phyloP scores from a whole-genome alignment of 1,284 basidiomycete species.

The Leucoagaricus sp. region DNA sequence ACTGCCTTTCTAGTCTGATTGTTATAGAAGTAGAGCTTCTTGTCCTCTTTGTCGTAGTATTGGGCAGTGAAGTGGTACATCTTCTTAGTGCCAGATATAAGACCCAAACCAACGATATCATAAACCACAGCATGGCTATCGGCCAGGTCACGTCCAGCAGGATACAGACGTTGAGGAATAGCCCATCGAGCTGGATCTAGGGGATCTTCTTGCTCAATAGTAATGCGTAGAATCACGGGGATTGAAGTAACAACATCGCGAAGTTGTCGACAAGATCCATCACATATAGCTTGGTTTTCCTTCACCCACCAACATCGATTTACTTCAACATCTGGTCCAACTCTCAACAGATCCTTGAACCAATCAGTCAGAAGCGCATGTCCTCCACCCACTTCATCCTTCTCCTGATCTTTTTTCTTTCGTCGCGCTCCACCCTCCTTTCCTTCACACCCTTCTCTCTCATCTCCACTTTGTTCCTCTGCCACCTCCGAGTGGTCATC shows the following conservation, averaged over 20 bases:
- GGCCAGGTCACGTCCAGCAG: neutral
- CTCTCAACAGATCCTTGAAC: neutral
- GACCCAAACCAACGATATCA: neutral
- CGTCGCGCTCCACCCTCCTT: no score
- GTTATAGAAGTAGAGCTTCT: neutral
- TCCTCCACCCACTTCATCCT: no score
- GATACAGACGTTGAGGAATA: neutral
- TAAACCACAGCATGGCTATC: neutral
- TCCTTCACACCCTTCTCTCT: no score
- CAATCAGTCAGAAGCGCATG: neutral
- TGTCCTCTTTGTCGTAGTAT: neutral
- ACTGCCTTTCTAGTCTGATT: no score
- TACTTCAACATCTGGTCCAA: neutral
- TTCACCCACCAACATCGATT: neutral
- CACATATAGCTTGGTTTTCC: neutral
- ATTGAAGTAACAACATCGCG: neutral
- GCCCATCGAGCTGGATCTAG: neutral
- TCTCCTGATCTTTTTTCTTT: no score
- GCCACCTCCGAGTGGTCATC: no score
- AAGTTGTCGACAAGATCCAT: neutral
- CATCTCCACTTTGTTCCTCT: no score
- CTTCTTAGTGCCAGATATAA: neutral
- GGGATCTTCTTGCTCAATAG: neutral
- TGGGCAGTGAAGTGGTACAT: neutral
- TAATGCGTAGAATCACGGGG: neutral